Conservation (phyloP, 495 filamentous ascomycete genomes). For the Penicillium taxi region DNA sequence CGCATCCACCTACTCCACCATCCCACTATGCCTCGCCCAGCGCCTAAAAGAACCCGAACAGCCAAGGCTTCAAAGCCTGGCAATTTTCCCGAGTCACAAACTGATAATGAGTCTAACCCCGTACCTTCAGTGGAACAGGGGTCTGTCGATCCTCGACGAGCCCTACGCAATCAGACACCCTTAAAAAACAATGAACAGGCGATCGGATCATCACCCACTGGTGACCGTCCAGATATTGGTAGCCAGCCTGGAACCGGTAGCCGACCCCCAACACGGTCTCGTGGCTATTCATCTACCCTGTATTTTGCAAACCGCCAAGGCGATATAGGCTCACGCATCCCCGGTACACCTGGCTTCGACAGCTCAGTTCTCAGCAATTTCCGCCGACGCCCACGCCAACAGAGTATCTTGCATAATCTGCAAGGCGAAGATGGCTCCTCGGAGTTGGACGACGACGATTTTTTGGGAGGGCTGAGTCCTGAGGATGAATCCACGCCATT, state of each 20-base stretch:
- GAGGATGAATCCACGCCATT: conserved; percentile 62
- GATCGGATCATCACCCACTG: conserved; percentile 35
- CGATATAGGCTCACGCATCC: conserved; percentile 32
- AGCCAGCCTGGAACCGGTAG: conserved; percentile 36
- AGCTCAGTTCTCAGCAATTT: conserved; percentile 53
- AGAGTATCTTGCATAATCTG: conserved; percentile 59
- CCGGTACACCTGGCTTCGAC: conserved; percentile 47
- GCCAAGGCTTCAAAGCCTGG: conserved; percentile 12
- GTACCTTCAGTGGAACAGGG: conserved; percentile 10
- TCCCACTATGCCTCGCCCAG: conserved; percentile 38
- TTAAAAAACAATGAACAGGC: conserved; percentile 30
- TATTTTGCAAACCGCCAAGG: conserved; percentile 38
- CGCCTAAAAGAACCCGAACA: conserved; percentile 32
- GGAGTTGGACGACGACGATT: conserved; percentile 44
- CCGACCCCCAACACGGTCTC: conserved; percentile 36
- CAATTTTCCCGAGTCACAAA: conserved; percentile 4
- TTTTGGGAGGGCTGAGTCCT: conserved; percentile 51
- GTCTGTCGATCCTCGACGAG: conserved; percentile 16
- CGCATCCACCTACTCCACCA: not conserved
- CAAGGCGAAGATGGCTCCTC: conserved; percentile 44
- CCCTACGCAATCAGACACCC: conserved; percentile 30
- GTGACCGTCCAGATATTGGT: conserved; percentile 27
- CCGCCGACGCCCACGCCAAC: conserved; percentile 55
- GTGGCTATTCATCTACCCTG: conserved; percentile 42
- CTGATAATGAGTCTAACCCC: conserved; percentile 10